phyloP scores from a whole-genome alignment of 148 eudicot species.

The Rhododendron mucronatum region DNA sequence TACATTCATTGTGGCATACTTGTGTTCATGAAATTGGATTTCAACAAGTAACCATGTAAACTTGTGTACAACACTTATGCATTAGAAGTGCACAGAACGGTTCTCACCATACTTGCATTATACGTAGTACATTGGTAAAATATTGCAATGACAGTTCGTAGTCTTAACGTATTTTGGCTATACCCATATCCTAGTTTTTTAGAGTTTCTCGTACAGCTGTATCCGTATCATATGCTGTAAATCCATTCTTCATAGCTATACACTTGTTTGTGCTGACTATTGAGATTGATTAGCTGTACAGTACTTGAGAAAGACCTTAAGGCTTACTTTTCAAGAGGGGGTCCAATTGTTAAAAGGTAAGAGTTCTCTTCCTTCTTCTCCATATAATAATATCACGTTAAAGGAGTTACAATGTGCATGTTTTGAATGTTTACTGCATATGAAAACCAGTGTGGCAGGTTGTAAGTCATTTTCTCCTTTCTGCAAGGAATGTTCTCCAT shows the following conservation, averaged over 20 bases:
- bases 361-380: background rate
- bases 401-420: too few species aligned
- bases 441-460: background rate
- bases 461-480: background rate
- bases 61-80: background rate
- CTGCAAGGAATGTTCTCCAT: background rate
- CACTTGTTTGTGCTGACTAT: background rate
- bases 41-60: background rate
- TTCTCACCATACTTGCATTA: background rate
- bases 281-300: slow-evolving; percentile 27
- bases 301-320: slow-evolving; percentile 70
- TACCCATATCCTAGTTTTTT: background rate
- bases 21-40: background rate
- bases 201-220: background rate
- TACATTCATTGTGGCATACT: background rate
- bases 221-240: background rate
- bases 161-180: too few species aligned
- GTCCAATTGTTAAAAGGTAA: slow-evolving; percentile 81
- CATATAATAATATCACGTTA: background rate
- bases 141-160: too few species aligned
- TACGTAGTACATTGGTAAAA: background rate
- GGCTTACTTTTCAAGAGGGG: slow-evolving; percentile 84
- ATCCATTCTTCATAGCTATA: background rate
- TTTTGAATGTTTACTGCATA: too few species aligned
- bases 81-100: background rate